Evolutionary conservation across 768 basidiomycete species (phyloP), one percentile per base, ranked within the genome.

Genomic region (Mycena metata): DNA sequence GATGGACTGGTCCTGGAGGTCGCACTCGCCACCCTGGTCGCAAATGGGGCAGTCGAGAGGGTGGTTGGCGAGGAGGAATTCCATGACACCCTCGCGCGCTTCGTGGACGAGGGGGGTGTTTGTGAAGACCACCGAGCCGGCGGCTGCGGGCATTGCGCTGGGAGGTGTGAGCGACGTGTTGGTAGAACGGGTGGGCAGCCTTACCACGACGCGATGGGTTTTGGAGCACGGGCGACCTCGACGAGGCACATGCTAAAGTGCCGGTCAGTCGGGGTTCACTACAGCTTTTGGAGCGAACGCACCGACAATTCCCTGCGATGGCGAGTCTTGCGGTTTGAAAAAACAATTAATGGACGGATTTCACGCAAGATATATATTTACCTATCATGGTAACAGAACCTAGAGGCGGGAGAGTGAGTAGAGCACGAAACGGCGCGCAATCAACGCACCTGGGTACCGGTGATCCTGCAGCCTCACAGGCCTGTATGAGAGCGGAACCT

Each of bases 1-100:
- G 96, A 99, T 99, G 16, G 97, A 97, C 80, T 98, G 97, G 82
- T 98, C 97, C 83, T 99, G 97, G 10, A 98, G 88, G 79, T 98
- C 96, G 79, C 96, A 99, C 86, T 98, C 96, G 65, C 98, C 97
- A 78, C 96, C 97, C 81, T 99, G 96, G 78, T 99, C 98, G 75
- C 98, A 99, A 70, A 99, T 93, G 23, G 98, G 98, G 81, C 98
- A 99, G 79, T 99, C 98, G 63, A 99, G 87, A 2, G 98, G 98
- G 76, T 99, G 98, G 81, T 99, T 99, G 66, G 97, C 90, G 67
- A 99, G 90, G 43, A 99, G 86, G 82, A 99, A 98, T 77, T 99
- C 98, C 98, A 99, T 99, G 67, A 99, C 97, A 57, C 98, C 98
- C 80, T 98, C 96, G 23, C 96, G 88, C 72, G 93, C 94, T 85